phyloP scores from a whole-genome alignment of 495 filamentous ascomycete genomes.

The Recurvomyces mirabilis region DNA sequence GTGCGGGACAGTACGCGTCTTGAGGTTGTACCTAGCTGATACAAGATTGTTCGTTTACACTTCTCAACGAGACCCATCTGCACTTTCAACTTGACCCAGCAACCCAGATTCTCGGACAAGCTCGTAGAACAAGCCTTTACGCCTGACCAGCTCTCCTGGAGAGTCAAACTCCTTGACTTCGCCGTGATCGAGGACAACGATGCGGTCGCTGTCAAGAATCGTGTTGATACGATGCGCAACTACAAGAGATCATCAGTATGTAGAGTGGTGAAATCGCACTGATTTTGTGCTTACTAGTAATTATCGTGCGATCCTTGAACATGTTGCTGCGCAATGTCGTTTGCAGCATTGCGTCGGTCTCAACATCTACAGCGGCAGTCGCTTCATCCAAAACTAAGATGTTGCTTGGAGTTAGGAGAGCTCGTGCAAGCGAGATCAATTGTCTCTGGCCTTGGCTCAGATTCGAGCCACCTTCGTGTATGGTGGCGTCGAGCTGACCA shows the following conservation, averaged over 20 bases:
- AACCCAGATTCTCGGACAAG: conserved; percentile 32
- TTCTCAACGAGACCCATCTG: background rate
- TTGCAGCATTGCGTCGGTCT: conserved; percentile 81
- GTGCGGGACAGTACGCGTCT: too few species aligned
- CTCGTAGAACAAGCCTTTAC: conserved; percentile 34
- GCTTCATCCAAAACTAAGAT: conserved; percentile 97
- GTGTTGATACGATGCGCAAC: conserved; percentile 94
- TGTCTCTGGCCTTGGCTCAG: conserved; percentile 81
- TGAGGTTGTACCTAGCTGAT: too few species aligned
- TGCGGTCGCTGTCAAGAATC: conserved; percentile 83
- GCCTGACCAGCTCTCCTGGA: conserved; percentile 27
- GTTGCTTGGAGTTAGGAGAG: conserved; percentile 87
- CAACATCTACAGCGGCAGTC: conserved; percentile 90
- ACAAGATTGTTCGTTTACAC: too few species aligned
- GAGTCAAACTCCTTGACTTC: conserved; percentile 37
- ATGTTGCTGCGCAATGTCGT: conserved; percentile 48
- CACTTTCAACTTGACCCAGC: conserved; percentile 15
- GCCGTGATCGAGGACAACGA: conserved; percentile 75
- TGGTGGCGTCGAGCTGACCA: conserved; percentile 75
- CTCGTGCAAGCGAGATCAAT: conserved; percentile 83
- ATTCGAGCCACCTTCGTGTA: conserved; percentile 87
- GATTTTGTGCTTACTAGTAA: conserved; percentile 46
- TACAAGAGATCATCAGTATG: background rate
- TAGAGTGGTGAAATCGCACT: too few species aligned
- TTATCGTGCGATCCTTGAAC: conserved; percentile 86